Conservation (phyloP, 306 rosid species). For the Prunus mongolica region DNA sequence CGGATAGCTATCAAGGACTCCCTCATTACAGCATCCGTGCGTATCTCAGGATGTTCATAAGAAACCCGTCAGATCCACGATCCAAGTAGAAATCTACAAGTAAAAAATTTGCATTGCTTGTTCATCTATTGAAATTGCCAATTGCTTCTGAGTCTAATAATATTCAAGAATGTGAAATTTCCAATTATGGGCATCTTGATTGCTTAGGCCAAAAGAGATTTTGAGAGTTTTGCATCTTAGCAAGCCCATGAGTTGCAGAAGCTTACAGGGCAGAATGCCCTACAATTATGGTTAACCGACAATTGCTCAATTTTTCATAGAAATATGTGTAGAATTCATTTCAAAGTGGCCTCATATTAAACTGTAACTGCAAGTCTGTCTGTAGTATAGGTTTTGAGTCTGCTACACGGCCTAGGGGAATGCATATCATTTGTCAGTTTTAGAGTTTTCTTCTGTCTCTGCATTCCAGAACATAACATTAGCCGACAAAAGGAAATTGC, state of each 20-base stretch:
- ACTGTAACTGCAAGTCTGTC: neutral
- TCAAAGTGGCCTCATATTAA: neutral
- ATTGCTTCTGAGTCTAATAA: too few relatives aligned
- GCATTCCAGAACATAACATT: neutral
- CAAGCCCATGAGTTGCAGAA: neutral
- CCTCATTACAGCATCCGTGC: too few relatives aligned
- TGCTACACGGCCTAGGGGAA: neutral
- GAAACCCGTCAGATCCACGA: too few relatives aligned
- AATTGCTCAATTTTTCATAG: too few relatives aligned
- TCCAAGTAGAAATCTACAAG: too few relatives aligned
- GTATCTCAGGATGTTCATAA: too few relatives aligned
- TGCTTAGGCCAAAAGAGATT: neutral
- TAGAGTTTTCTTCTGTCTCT: neutral
- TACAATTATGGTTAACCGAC: neutral
- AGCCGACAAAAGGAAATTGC: constrained; percentile 18
- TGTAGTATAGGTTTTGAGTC: neutral
- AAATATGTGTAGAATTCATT: too few relatives aligned
- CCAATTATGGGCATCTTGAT: neutral
- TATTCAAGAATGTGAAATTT: too few relatives aligned
- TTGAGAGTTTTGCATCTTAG: neutral
- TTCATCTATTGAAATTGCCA: too few relatives aligned
- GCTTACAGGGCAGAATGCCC: neutral
- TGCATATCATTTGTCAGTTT: neutral
- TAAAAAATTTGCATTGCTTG: too few relatives aligned
- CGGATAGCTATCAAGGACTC: too few relatives aligned